These are phyloP conservation scores for Xylaria sp. DNA, from an alignment of 2,329 filamentous ascomycete species.

Conservation along the genomic window DNA sequence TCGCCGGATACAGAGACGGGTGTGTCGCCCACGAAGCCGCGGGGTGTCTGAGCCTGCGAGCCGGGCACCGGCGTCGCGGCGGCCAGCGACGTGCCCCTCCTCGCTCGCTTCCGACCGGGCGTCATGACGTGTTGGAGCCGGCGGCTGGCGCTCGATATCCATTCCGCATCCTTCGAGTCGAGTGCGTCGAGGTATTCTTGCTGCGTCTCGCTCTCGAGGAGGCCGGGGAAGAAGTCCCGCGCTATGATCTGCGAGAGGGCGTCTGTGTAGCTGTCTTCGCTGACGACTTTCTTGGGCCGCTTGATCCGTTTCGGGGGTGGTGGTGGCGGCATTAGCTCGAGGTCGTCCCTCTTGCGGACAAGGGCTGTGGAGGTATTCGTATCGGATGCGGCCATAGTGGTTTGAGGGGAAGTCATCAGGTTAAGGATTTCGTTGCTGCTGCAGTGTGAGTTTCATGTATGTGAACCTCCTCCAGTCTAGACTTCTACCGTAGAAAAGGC, in stretches of 20 bases:
- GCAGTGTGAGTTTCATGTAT: not conserved
- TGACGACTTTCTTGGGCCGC: constrained; percentile 84
- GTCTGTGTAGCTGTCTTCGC: constrained; percentile 93
- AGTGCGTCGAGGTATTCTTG: constrained; percentile 93
- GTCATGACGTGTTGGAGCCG: constrained; percentile 84
- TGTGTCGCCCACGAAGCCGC: constrained; percentile 76
- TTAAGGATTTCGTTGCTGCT: not conserved
- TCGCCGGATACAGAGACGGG: constrained; percentile 68
- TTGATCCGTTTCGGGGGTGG: constrained; percentile 90
- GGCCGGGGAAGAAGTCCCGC: constrained; percentile 94
- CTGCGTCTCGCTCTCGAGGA: constrained; percentile 86
- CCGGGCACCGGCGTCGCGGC: constrained; percentile 41
- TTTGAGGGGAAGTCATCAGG: not conserved
- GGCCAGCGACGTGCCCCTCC: constrained; percentile 50
- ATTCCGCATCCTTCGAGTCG: constrained; percentile 83
- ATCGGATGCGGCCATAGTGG: constrained; percentile 32
- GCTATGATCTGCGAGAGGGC: constrained; percentile 94
- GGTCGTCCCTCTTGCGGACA: constrained; percentile 72
- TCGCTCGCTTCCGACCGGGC: constrained; percentile 64
- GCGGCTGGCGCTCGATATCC: constrained; percentile 85
- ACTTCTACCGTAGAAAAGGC: too few species aligned
- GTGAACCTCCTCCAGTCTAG: too few species aligned
- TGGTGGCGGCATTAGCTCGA: constrained; percentile 87
- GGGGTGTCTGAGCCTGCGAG: constrained; percentile 63
- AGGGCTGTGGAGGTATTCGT: constrained; percentile 65